These are phyloP conservation scores for Lipomyces yamanashiensis DNA, from an alignment of 805 yeast genomes.

Conservation along the genomic window DNA sequence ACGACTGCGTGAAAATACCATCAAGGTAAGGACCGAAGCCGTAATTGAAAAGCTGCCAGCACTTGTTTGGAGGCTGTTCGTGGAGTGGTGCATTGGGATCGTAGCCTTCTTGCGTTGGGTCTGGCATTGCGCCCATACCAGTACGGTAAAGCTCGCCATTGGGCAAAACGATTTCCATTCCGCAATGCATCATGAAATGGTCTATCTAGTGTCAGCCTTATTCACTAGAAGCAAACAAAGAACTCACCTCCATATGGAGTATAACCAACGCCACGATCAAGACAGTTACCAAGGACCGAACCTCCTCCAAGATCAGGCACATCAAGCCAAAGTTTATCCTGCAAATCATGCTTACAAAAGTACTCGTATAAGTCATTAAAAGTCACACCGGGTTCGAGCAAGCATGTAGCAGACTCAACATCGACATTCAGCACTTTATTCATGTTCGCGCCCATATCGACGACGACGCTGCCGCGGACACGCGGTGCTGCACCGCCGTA, in stretches of 20 bases:
- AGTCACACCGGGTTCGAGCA: slow-evolving; percentile 15
- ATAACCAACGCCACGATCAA: slow-evolving; percentile 17
- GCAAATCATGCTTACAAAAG: background rate
- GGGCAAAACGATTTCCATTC: slow-evolving; percentile 17
- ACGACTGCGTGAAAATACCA: slow-evolving; percentile 16
- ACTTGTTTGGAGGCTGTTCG: slow-evolving; percentile 11
- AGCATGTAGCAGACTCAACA: slow-evolving; percentile 1
- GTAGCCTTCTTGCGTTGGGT: slow-evolving; percentile 10
- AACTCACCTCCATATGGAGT: slow-evolving; percentile 18
- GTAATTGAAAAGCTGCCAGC: slow-evolving; percentile 17
- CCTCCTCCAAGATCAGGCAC: slow-evolving; percentile 19
- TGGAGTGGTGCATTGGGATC: slow-evolving; percentile 4
- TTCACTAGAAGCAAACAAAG: background rate
- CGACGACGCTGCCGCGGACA: slow-evolving; percentile 15
- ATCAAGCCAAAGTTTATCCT: slow-evolving; percentile 20
- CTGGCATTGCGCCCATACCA: slow-evolving; percentile 21
- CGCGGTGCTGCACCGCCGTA: slow-evolving; percentile 23
- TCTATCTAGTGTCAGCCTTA: background rate
- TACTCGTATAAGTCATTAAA: slow-evolving; percentile 3
- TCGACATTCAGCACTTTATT: slow-evolving; percentile 8
- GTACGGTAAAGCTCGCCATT: slow-evolving; percentile 15
- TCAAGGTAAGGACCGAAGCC: slow-evolving; percentile 19
- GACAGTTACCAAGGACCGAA: slow-evolving; percentile 9
- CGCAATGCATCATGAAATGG: slow-evolving; percentile 17
- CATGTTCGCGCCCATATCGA: slow-evolving; percentile 15